Evolutionary conservation across 495 filamentous ascomycete genomes (phyloP).

Genomic region (Corynascus novoguineensis): DNA sequence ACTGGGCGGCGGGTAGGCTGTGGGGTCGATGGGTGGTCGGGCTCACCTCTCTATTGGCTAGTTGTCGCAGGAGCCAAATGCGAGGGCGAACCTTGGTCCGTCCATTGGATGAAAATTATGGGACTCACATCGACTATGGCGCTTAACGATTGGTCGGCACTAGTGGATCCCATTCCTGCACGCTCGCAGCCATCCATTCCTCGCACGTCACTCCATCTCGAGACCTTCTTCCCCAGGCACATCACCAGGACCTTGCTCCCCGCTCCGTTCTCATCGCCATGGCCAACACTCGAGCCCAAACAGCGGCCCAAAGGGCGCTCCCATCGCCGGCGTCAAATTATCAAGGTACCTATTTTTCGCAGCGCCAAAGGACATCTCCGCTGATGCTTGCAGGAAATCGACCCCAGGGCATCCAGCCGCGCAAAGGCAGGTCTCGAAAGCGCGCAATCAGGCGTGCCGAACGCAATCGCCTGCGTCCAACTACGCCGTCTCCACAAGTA

Average conservation of each 20-base stretch:
- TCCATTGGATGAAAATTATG: conserved; percentile 12
- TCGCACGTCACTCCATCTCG: conserved; percentile 17
- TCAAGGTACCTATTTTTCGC: conserved; percentile 19
- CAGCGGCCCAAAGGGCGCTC: too few species aligned
- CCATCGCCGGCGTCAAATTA: too few species aligned
- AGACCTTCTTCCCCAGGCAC: too few species aligned
- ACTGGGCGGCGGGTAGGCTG: not conserved
- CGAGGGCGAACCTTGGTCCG: conserved; percentile 7
- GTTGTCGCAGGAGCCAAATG: conserved; percentile 10
- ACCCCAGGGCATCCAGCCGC: conserved; percentile 3
- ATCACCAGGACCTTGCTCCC: too few species aligned
- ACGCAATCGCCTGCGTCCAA: conserved; percentile 16
- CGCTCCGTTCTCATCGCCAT: too few species aligned
- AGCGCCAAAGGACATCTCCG: conserved; percentile 20
- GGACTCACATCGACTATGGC: conserved; percentile 2
- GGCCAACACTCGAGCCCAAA: conserved; percentile 20
- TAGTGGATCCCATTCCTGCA: conserved; percentile 9
- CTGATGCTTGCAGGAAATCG: conserved; percentile 17
- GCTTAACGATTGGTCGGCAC: conserved; percentile 10
- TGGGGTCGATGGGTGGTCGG: not conserved
- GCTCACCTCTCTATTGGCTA: conserved; percentile 11
- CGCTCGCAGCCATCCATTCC: conserved; percentile 17
- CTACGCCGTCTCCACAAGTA: conserved; percentile 12
- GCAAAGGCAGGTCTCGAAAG: conserved; percentile 12
- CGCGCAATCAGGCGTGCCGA: conserved; percentile 12